A percentile compares a stretch with the other conserved stretches of the same genome.
These are phyloP conservation scores for Cicer cuneatum DNA, from an alignment of 306 rosid genomes.

Conservation along the genomic window DNA sequence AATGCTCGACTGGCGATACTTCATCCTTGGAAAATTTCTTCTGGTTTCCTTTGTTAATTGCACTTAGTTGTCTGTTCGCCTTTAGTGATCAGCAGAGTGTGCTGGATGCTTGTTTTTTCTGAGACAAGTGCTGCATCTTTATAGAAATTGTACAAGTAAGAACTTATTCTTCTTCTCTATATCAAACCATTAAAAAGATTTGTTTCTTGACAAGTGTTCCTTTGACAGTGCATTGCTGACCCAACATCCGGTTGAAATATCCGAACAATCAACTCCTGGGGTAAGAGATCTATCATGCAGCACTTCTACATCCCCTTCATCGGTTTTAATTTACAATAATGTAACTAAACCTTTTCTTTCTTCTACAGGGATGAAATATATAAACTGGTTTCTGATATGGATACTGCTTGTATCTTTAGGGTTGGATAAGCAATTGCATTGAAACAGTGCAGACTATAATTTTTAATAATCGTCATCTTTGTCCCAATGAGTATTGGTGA, in stretches of 20 bases:
- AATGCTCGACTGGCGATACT: slow-evolving; percentile 89
- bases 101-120: slow-evolving; percentile 73
- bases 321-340: neutral
- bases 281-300: slow-evolving; percentile 43
- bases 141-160: slow-evolving; percentile 73
- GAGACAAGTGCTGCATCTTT: slow-evolving; percentile 83
- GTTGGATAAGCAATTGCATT: slow-evolving; percentile 49
- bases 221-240: slow-evolving; percentile 70
- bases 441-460: slow-evolving; percentile 52
- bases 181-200: slow-evolving; percentile 21
- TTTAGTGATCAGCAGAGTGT: slow-evolving; percentile 73
- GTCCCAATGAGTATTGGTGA: slow-evolving; percentile 58
- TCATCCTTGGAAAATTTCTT: slow-evolving; percentile 79
- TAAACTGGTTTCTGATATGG: slow-evolving; percentile 49
- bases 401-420: slow-evolving; percentile 58
- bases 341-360: slow-evolving; percentile 37
- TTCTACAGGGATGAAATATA: slow-evolving; percentile 63
- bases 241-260: slow-evolving; percentile 60
- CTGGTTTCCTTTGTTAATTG: slow-evolving; percentile 90
- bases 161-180: slow-evolving; percentile 20
- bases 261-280: slow-evolving; percentile 63
- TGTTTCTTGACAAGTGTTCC: slow-evolving; percentile 42
- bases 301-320: neutral
- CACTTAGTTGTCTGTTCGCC: slow-evolving; percentile 77
- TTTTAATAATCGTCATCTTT: slow-evolving; percentile 43